phyloP scores from a whole-genome alignment of 176 grass and related monocot genomes.

The Aegilops sharonensis region DNA sequence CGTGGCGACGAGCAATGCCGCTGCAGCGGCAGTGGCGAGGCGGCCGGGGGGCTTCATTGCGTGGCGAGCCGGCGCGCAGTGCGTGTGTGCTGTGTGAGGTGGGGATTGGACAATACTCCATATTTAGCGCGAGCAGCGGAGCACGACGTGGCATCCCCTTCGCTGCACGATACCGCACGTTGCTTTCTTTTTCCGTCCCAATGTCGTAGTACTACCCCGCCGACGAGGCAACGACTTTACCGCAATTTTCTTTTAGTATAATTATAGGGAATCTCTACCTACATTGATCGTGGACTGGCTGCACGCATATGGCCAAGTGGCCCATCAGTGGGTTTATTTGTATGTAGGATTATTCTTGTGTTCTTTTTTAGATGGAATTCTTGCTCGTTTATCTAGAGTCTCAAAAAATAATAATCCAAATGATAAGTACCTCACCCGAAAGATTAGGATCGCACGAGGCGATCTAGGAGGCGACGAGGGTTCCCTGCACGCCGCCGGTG shows the following conservation, averaged over 20 bases:
- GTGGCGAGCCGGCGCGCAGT: neutral
- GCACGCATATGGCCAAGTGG: neutral
- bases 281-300: neutral
- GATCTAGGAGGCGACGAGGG: too few relatives aligned
- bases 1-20: slow-evolving; percentile 13
- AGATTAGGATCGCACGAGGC: too few relatives aligned
- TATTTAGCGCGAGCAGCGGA: too few relatives aligned
- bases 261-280: neutral
- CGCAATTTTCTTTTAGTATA: too few relatives aligned
- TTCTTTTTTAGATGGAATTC: too few relatives aligned
- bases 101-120: neutral
- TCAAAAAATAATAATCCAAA: too few relatives aligned
- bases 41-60: slow-evolving; percentile 19
- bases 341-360: too few relatives aligned
- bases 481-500: too few relatives aligned
- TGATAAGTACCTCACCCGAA: too few relatives aligned
- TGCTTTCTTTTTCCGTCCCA: neutral
- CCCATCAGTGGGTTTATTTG: neutral
- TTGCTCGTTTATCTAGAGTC: too few relatives aligned
- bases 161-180: neutral
- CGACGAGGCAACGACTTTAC: neutral
- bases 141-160: neutral
- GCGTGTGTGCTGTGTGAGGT: neutral
- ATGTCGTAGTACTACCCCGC: neutral
- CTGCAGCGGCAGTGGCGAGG: slow-evolving; percentile 12